These are phyloP conservation scores for Rubroboletus satanas DNA, from an alignment of 768 basidiomycete species.

Conservation along the genomic window DNA sequence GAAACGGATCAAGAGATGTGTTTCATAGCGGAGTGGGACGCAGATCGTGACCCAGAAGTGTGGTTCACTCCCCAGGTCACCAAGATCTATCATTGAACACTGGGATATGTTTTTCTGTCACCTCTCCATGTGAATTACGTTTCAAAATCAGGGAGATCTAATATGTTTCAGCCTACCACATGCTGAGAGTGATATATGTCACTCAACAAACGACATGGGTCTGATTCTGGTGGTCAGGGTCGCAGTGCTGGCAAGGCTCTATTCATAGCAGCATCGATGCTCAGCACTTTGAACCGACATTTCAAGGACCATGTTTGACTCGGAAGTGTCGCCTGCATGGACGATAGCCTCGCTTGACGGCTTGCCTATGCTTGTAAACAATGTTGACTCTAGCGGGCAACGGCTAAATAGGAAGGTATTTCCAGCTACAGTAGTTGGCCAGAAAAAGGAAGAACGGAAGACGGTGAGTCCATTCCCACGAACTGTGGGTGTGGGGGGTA, in stretches of 20 bases:
- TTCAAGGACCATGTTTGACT: not conserved
- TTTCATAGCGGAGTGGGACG: slow-evolving; percentile 49
- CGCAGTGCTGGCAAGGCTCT: too few relatives aligned
- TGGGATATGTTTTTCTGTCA: not conserved
- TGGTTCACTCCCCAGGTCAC: slow-evolving; percentile 37
- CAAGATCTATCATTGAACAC: not conserved
- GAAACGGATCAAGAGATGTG: not conserved
- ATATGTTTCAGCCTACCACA: too few relatives aligned
- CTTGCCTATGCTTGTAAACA: not conserved
- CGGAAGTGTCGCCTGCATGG: not conserved
- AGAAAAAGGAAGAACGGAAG: not conserved
- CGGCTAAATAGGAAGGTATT: not conserved
- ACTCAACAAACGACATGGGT: too few relatives aligned
- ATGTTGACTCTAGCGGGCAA: not conserved
- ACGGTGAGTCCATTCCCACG: not conserved
- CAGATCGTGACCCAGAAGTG: slow-evolving; percentile 36
- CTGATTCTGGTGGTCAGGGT: not conserved
- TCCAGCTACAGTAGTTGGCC: not conserved
- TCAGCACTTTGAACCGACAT: too few relatives aligned
- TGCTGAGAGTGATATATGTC: too few relatives aligned
- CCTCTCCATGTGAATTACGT: too few relatives aligned
- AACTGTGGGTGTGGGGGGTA: not conserved
- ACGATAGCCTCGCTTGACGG: not conserved
- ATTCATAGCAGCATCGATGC: not conserved
- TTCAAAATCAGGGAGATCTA: too few relatives aligned